A percentile compares a stretch with the other conserved stretches of the same genome.
These are phyloP conservation scores for Trichoderma afroharzianum DNA, from an alignment of 2,329 filamentous ascomycete genomes.

Conservation along the genomic window DNA sequence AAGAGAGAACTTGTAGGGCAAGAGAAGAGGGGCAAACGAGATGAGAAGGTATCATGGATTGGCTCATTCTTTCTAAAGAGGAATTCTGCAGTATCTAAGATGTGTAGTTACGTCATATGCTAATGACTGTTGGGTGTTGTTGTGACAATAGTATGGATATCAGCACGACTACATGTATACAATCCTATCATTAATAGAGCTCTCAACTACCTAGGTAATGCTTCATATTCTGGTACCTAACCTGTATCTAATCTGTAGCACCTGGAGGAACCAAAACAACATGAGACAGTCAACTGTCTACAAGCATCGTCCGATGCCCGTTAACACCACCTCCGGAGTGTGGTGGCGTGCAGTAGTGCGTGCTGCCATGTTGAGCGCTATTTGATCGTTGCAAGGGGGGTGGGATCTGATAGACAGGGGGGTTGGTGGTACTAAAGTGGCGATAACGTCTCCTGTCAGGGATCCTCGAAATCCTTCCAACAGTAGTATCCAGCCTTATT, in stretches of 20 bases:
- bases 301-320: background rate
- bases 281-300: background rate
- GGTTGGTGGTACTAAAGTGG: background rate
- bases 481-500: background rate
- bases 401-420: background rate
- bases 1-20: background rate
- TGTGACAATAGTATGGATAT: background rate
- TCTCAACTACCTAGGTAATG: background rate
- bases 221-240: background rate
- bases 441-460: background rate
- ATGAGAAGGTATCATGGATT: background rate
- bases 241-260: background rate
- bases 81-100: background rate
- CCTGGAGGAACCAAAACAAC: background rate
- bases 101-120: background rate
- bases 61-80: background rate
- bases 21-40: background rate
- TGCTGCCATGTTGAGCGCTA: background rate
- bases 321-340: background rate
- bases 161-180: background rate
- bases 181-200: background rate
- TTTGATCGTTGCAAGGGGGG: background rate
- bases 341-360: background rate
- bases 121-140: background rate
- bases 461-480: background rate